A percentile compares a stretch with the other conserved stretches of the same genome.
These are phyloP conservation scores for Coemansia sp. DNA, from an alignment of 192 early-diverging fungal genomes.

Conservation along the genomic window DNA sequence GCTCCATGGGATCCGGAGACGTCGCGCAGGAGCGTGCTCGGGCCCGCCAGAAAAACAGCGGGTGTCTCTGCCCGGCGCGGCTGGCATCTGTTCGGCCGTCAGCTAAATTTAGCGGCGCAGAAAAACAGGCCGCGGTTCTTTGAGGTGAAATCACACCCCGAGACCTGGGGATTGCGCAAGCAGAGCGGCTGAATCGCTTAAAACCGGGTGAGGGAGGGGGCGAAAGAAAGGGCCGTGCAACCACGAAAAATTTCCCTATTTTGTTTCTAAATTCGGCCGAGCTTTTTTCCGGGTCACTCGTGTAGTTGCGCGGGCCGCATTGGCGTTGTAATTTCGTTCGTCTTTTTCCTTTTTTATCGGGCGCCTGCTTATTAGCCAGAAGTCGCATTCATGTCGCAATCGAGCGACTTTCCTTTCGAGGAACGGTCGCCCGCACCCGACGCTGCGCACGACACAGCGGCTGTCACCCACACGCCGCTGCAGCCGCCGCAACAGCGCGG, in stretches of 20 bases:
- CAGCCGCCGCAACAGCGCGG: neutral
- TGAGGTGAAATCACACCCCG: neutral
- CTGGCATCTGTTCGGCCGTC: neutral
- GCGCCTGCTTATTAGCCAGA: too few species aligned
- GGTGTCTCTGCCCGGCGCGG: neutral
- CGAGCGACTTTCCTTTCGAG: conserved; percentile 22
- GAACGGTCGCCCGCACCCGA: conserved; percentile 7
- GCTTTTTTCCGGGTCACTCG: neutral
- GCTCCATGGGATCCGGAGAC: too few species aligned
- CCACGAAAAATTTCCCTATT: neutral
- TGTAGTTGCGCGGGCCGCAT: neutral
- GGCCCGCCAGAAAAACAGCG: too few species aligned
- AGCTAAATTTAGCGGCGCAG: conserved; percentile 3
- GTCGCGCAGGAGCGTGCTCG: too few species aligned
- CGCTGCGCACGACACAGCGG: conserved; percentile 11
- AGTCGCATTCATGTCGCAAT: conserved; percentile 43
- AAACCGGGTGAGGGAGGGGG: too few species aligned
- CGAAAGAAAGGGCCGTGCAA: too few species aligned
- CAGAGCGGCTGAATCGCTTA: too few species aligned
- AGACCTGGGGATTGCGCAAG: too few species aligned
- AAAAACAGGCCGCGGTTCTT: conserved; percentile 4
- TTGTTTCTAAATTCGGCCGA: neutral
- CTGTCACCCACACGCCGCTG: neutral
- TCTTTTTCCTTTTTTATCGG: neutral
- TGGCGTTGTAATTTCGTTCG: neutral